phyloP scores from a whole-genome alignment of 441 rosid species.

The Monsonia emarginata region DNA sequence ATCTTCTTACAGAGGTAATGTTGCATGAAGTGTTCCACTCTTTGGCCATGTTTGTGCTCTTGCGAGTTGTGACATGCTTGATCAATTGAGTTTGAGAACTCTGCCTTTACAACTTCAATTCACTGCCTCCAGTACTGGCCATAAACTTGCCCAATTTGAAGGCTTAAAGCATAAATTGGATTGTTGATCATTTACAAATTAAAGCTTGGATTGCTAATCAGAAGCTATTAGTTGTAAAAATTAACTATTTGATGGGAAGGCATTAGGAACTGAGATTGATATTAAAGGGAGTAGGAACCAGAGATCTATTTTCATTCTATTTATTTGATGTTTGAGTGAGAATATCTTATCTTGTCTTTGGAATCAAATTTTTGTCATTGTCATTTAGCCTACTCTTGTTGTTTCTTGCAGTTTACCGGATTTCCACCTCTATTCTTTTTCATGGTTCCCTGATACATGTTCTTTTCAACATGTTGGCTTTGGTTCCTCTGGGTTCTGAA shows the following conservation, averaged over 20 bases:
- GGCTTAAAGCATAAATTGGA: not conserved
- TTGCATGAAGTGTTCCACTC: not conserved
- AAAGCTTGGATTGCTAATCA: not conserved
- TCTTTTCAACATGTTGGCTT: slow-evolving; percentile 85
- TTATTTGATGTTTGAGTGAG: not conserved
- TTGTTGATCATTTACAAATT: not conserved
- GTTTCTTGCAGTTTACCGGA: slow-evolving; percentile 68
- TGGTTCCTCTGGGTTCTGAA: slow-evolving; percentile 90
- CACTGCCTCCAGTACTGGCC: too few species aligned
- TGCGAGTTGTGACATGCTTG: not conserved
- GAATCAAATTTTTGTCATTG: not conserved
- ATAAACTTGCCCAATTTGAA: too few species aligned
- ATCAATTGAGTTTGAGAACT: too few species aligned
- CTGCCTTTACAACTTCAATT: too few species aligned
- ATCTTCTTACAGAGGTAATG: not conserved
- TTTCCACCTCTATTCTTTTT: slow-evolving; percentile 61
- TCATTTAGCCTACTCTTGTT: slow-evolving; percentile 13
- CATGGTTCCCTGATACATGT: slow-evolving; percentile 89
- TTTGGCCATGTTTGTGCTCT: not conserved
- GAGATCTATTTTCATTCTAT: not conserved
- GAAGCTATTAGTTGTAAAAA: slow-evolving; percentile 3
- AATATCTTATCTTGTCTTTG: not conserved
- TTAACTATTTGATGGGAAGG: slow-evolving; percentile 1
- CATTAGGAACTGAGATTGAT: not conserved
- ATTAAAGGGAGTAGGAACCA: not conserved